Evolutionary conservation across 768 basidiomycete genomes (phyloP).

Genomic region (Kondoa malvinella): DNA sequence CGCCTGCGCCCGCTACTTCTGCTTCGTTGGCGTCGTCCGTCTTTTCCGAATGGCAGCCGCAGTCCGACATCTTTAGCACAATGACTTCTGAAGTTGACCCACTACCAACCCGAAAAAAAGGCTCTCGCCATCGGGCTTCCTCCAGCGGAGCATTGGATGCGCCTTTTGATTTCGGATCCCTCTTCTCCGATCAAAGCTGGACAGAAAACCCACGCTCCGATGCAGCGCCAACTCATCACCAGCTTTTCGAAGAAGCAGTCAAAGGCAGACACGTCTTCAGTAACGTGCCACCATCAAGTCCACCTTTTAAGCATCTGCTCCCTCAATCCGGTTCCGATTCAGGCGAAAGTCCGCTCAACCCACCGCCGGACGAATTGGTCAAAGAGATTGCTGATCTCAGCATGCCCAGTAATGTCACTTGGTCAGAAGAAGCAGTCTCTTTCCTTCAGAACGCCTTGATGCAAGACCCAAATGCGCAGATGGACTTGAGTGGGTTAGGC

Average conservation of each 20-base stretch:
- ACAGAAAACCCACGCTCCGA: neutral
- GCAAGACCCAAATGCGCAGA: neutral
- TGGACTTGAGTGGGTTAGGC: neutral
- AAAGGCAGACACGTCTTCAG: neutral
- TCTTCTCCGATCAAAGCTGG: neutral
- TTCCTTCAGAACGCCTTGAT: neutral
- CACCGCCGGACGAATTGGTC: too few species aligned
- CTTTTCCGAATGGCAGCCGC: neutral
- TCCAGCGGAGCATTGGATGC: neutral
- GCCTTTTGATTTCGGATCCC: neutral
- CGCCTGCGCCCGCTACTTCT: neutral
- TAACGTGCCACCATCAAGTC: neutral
- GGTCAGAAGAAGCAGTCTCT: neutral
- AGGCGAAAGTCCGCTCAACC: neutral
- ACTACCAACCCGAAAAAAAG: neutral
- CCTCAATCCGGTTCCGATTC: neutral
- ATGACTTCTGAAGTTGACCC: constrained; percentile 2
- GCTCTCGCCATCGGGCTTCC: neutral
- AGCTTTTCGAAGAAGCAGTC: neutral
- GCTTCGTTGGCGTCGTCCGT: neutral
- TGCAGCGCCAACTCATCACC: neutral
- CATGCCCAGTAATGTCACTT: neutral
- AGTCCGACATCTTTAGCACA: constrained; percentile 4
- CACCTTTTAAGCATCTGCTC: neutral
- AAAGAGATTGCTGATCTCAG: too few species aligned